A percentile compares a stretch with the other conserved stretches of the same genome.
These are phyloP conservation scores for Aspergillus pseudoglaucus DNA, from an alignment of 2,329 filamentous ascomycete species.

Conservation along the genomic window DNA sequence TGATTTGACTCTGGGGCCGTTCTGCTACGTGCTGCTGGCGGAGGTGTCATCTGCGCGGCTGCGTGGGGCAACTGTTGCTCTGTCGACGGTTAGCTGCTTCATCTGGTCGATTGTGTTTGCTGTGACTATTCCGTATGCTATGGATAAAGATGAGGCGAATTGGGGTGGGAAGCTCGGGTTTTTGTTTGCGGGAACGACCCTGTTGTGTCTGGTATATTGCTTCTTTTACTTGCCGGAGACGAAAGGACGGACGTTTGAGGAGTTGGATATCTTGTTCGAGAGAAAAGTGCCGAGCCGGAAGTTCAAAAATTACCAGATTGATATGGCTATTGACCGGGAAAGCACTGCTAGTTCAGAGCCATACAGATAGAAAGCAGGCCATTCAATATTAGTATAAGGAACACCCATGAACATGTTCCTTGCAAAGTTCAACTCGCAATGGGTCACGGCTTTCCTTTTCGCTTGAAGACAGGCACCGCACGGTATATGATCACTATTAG, in stretches of 20 bases:
- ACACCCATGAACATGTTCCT: too few relatives aligned
- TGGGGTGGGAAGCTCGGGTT: constrained; percentile 27
- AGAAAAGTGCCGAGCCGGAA: constrained; percentile 15
- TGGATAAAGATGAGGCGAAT: constrained; percentile 26
- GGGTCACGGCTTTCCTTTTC: too few relatives aligned
- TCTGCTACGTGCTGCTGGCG: constrained; percentile 48
- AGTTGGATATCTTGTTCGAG: constrained; percentile 27
- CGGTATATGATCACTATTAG: too few relatives aligned
- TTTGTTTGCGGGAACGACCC: constrained; percentile 20
- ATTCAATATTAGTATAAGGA: too few relatives aligned
- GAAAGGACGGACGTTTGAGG: constrained; percentile 22
- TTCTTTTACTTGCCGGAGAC: constrained; percentile 28
- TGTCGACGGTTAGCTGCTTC: constrained; percentile 18
- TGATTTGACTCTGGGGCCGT: constrained; percentile 47
- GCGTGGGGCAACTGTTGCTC: constrained; percentile 45
- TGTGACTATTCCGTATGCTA: constrained; percentile 29
- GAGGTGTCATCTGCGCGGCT: constrained; percentile 49
- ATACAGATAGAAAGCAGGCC: too few relatives aligned
- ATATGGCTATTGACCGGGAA: constrained; percentile 1
- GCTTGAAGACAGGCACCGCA: too few relatives aligned
- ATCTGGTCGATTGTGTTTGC: constrained; percentile 24
- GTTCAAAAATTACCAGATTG: constrained; percentile 16
- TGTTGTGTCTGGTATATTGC: constrained; percentile 21
- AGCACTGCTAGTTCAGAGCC: not conserved
- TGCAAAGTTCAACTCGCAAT: too few relatives aligned